Evolutionary conservation across 257 asterid genomes (phyloP), one percentile per base, ranked within the genome.

Genomic region (Solanum tarijense): DNA sequence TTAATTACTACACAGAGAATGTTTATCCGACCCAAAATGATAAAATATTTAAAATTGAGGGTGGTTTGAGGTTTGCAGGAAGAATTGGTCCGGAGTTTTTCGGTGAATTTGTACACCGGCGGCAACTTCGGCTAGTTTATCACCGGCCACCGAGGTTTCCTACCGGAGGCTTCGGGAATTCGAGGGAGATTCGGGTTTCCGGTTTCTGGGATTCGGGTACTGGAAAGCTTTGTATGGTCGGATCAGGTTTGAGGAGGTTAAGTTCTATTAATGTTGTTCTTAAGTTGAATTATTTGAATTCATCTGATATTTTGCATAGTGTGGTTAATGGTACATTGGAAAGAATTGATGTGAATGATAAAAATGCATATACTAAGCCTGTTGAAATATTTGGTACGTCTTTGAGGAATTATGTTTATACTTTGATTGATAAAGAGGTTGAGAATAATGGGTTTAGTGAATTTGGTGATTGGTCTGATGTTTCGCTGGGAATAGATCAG

Each of bases 181-280:
- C 84, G 20, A 34, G 74, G 75, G 89, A n/a, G 76, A 92, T 92
- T 83, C 72, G 86, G 18, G 34, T 96, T 79, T 88, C 86, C 36
- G 99, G 99, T 65, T 93, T 92, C 87, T 96, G 98, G 99, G 93
- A 94, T 89, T 94, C 96, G 78, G 39, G 82, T 32, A 90, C 96
- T 6, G 98, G 99, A 87, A 94, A 93, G 89, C 94, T 96, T 31
- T 96, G 99, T 88, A 93, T 95, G 98, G 90, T 94, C 16, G 98
- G 98, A n/a, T 84, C 94, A 29, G 98, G 96, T 88, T 69, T 78
- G 46, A 90, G 91, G 21, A 90, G 75, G 87, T 88, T 85, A 12
- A 86, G 91, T 68, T 89, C 90, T 65, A 68, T 86, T 89, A 86
- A 90, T 66, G 93, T 89, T 76, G 97, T 94, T 92, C 90, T 96